phyloP scores from a whole-genome alignment of 1,284 basidiomycete species.

The Neotropicomus parvogracilis region DNA sequence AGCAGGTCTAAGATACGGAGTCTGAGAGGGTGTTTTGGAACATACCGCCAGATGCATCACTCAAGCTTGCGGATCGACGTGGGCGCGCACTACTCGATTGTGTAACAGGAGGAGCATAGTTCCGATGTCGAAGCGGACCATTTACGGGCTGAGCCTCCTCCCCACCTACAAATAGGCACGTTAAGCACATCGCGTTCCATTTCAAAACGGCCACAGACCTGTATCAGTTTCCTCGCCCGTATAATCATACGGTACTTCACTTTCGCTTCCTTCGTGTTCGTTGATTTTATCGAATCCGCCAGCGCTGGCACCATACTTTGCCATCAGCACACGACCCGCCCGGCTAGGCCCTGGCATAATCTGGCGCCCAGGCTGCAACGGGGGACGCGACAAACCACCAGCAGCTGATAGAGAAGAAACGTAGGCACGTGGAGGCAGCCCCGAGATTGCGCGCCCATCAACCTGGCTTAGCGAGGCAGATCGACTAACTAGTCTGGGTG shows the following conservation, averaged over 20 bases:
- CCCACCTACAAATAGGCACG: conserved; percentile 16
- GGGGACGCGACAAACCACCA: conserved; percentile 25
- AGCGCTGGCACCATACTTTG: conserved; percentile 29
- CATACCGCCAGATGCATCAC: conserved; percentile 51
- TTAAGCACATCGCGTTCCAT: conserved; percentile 2
- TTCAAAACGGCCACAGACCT: conserved; percentile 23
- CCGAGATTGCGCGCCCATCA: conserved; percentile 34
- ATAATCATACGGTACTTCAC: conserved; percentile 27
- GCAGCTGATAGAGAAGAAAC: conserved; percentile 26
- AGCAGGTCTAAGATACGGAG: conserved; percentile 7
- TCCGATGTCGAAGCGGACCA: conserved; percentile 27
- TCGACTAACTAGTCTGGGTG: conserved; percentile 28
- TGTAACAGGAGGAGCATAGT: conserved; percentile 22
- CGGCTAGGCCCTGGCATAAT: conserved; percentile 37
- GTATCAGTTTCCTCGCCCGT: conserved; percentile 32
- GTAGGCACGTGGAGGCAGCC: conserved; percentile 31
- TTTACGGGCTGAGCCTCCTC: conserved; percentile 30
- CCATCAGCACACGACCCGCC: conserved; percentile 35
- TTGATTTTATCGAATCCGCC: conserved; percentile 35
- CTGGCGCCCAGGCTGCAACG: conserved; percentile 34
- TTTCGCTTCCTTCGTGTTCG: conserved; percentile 34
- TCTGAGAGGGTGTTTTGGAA: conserved; percentile 12
- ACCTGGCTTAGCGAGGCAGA: conserved; percentile 34
- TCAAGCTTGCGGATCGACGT: conserved; percentile 65
- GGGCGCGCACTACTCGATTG: conserved; percentile 40